phyloP scores from a whole-genome alignment of 495 filamentous ascomycete genomes.

The Clavariopsis aquatica region DNA sequence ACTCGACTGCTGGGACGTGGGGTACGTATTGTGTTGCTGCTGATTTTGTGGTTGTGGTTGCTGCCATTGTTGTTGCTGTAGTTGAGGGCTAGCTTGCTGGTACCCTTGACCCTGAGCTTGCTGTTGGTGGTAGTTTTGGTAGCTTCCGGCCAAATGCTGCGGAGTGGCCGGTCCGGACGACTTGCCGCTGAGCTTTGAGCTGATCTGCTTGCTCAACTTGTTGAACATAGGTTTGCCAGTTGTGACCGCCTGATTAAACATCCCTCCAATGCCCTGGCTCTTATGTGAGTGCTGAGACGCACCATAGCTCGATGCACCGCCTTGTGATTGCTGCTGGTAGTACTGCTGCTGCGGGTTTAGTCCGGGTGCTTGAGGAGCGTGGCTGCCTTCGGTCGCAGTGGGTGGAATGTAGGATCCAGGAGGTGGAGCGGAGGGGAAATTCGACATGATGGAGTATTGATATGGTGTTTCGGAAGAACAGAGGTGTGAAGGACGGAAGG shows the following conservation, averaged over 20 bases:
- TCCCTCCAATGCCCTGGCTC: constrained; percentile 10
- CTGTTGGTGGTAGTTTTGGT: constrained; percentile 20
- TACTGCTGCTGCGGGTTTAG: constrained; percentile 16
- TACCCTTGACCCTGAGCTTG: constrained; percentile 11
- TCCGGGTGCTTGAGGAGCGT: neutral
- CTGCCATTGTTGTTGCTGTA: neutral
- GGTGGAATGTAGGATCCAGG: constrained; percentile 28
- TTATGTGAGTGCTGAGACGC: constrained; percentile 10
- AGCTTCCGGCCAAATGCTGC: constrained; percentile 30
- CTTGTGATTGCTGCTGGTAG: constrained; percentile 17
- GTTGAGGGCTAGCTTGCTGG: neutral
- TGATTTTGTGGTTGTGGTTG: constrained; percentile 2
- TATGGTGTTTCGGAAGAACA: neutral
- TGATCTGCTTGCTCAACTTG: constrained; percentile 35
- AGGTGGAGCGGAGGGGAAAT: constrained; percentile 28
- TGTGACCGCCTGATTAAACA: constrained; percentile 37
- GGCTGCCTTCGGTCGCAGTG: neutral
- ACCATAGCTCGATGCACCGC: constrained; percentile 12
- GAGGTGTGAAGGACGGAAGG: neutral
- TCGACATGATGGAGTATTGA: constrained; percentile 21
- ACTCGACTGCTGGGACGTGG: constrained; percentile 18
- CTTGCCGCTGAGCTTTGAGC: constrained; percentile 32
- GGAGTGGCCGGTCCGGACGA: constrained; percentile 16
- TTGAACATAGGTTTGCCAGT: constrained; percentile 36
- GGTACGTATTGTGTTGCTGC: constrained; percentile 9